These are phyloP conservation scores for Dentipellis sp. DNA, from an alignment of 768 basidiomycete species.

Conservation along the genomic window DNA sequence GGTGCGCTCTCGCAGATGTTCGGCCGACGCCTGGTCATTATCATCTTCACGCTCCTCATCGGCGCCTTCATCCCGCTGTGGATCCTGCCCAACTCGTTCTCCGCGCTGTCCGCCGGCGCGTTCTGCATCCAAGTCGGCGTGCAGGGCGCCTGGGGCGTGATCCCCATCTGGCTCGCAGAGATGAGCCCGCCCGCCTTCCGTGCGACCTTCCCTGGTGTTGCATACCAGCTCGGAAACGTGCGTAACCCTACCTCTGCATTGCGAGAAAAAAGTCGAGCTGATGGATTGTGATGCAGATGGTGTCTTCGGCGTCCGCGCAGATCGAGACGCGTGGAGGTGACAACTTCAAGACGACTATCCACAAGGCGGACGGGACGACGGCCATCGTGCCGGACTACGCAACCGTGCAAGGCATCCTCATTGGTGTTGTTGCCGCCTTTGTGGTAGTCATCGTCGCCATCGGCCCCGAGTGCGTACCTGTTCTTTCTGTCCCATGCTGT, in stretches of 20 bases:
- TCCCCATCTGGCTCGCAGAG: constrained; percentile 38
- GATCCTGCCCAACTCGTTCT: constrained; percentile 36
- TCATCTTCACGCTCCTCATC: constrained; percentile 24
- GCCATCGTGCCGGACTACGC: constrained; percentile 2
- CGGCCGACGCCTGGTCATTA: constrained; percentile 36
- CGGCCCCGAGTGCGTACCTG: constrained; percentile 1
- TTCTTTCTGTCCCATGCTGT: neutral
- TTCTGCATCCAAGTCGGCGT: constrained; percentile 40
- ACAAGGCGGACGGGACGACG: constrained; percentile 3
- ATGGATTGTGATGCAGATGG: constrained; percentile 22
- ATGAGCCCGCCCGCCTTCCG: constrained; percentile 40
- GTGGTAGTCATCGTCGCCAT: constrained; percentile 1
- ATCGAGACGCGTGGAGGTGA: constrained; percentile 32
- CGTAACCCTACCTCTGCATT: neutral
- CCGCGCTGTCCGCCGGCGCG: constrained; percentile 33
- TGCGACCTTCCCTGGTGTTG: constrained; percentile 34
- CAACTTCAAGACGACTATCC: constrained; percentile 10
- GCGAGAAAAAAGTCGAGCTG: neutral
- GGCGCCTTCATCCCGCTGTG: constrained; percentile 30
- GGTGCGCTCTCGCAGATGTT: constrained; percentile 31
- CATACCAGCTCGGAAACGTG: constrained; percentile 35
- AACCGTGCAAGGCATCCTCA: constrained; percentile 6
- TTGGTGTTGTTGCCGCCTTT: constrained; percentile 7
- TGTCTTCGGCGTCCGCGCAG: constrained; percentile 35
- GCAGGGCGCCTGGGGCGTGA: constrained; percentile 27